Evolutionary conservation across 192 early-diverging fungal species (phyloP).

Genomic region (Coemansia sp.): DNA sequence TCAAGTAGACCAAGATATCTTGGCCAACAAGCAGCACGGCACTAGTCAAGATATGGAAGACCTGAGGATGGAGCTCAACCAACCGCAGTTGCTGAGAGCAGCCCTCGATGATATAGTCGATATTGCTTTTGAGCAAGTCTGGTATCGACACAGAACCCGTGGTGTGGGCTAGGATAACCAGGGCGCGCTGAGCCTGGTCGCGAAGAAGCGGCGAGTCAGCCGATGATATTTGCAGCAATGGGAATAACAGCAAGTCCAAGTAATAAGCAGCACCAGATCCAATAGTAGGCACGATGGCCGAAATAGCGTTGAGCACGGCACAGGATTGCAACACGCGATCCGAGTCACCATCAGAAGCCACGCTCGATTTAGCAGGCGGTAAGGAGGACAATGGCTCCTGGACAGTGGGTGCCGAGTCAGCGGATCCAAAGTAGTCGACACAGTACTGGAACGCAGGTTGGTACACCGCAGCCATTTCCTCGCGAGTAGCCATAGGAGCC

Average conservation of each 20-base stretch:
- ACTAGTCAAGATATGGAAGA: constrained; percentile 31
- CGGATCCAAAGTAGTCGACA: constrained; percentile 15
- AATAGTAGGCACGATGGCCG: constrained; percentile 16
- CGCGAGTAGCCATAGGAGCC: not conserved
- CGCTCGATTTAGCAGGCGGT: not conserved
- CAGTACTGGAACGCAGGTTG: constrained; percentile 34
- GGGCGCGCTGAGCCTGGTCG: constrained; percentile 19
- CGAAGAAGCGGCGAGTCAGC: constrained; percentile 18
- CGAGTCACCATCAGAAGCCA: not conserved
- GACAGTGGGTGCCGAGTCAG: not conserved
- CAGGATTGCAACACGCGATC: constrained; percentile 12
- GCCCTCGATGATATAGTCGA: constrained; percentile 53
- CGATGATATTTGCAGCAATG: constrained; percentile 31
- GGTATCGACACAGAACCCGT: constrained; percentile 8
- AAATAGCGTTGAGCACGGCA: constrained; percentile 30
- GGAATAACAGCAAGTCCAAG: constrained; percentile 45
- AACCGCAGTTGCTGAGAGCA: constrained; percentile 41
- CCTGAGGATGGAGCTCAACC: constrained; percentile 28
- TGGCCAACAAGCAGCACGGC: constrained; percentile 31
- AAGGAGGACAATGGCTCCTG: not conserved
- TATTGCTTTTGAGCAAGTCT: constrained; percentile 32
- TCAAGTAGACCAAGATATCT: constrained; percentile 41
- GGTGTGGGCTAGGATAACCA: constrained; percentile 22
- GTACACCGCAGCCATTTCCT: constrained; percentile 1
- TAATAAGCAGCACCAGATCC: constrained; percentile 32